phyloP scores from a whole-genome alignment of 768 basidiomycete species.

The Pleurotus citrinopileatus region DNA sequence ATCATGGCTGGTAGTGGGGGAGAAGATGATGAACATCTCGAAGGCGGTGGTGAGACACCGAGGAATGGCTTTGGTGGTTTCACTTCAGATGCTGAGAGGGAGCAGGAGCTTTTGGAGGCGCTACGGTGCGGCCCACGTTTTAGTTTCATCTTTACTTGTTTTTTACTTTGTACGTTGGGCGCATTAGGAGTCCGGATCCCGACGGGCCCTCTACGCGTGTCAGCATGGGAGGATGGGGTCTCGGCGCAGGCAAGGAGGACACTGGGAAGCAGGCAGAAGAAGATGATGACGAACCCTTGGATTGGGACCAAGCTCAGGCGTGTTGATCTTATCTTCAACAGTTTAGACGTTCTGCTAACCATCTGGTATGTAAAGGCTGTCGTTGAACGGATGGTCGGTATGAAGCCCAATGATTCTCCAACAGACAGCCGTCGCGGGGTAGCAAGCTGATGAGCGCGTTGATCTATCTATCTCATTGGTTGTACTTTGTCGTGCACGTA shows the following conservation, averaged over 20 bases:
- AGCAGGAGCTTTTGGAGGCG: slow-evolving; percentile 56
- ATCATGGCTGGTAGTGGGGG: slow-evolving; percentile 29
- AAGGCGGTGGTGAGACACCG: slow-evolving; percentile 50
- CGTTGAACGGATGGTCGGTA: slow-evolving; percentile 59
- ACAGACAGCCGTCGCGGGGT: slow-evolving; percentile 10
- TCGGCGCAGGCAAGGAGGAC: slow-evolving; percentile 60
- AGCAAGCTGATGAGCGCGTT: not conserved
- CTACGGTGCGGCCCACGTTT: slow-evolving; percentile 35
- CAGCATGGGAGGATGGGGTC: slow-evolving; percentile 73
- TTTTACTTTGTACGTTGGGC: not conserved
- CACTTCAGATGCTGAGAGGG: slow-evolving; percentile 37
- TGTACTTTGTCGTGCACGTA: not conserved
- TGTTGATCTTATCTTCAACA: slow-evolving; percentile 8
- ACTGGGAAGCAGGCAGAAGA: slow-evolving; percentile 43
- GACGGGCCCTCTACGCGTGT: slow-evolving; percentile 37
- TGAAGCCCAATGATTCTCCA: slow-evolving; percentile 25
- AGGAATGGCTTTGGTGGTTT: slow-evolving; percentile 35
- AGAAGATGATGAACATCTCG: slow-evolving; percentile 34
- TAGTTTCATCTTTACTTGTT: not conserved
- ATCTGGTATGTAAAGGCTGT: slow-evolving; percentile 33
- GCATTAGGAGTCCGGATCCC: slow-evolving; percentile 49
- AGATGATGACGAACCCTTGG: slow-evolving; percentile 60
- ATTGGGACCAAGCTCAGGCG: slow-evolving; percentile 74
- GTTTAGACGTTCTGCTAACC: not conserved
- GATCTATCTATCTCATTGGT: not conserved